A percentile compares a stretch with the other conserved stretches of the same genome.
These are phyloP conservation scores for Fomitiporia mediterranea DNA, from an alignment of 1,284 basidiomycete genomes.

Conservation along the genomic window DNA sequence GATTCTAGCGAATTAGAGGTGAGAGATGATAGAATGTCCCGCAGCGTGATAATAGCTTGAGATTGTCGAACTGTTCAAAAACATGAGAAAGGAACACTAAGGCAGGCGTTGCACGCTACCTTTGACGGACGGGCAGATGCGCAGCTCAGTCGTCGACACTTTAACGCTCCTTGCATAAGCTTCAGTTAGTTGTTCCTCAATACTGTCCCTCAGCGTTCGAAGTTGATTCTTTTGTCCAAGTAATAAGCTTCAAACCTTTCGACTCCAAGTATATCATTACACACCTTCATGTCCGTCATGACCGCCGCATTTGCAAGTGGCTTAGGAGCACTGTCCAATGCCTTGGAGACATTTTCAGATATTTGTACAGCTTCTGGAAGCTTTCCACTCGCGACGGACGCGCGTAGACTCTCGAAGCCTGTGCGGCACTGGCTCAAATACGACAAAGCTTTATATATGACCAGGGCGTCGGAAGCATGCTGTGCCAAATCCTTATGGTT, in stretches of 20 bases:
- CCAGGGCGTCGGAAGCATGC: conserved; percentile 48
- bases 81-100: neutral
- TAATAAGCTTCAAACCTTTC: conserved; percentile 10
- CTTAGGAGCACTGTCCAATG: conserved; percentile 46
- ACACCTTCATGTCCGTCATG: conserved; percentile 54
- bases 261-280: conserved; percentile 23
- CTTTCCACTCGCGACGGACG: conserved; percentile 48
- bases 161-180: conserved; percentile 57
- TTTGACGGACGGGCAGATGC: conserved; percentile 49
- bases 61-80: conserved; percentile 49
- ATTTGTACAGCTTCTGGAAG: conserved; percentile 54
- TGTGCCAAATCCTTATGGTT: conserved; percentile 59
- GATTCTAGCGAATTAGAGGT: conserved; percentile 48
- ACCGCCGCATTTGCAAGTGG: conserved; percentile 49
- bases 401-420: conserved; percentile 39
- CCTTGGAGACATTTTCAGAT: conserved; percentile 37
- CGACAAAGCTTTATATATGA: conserved; percentile 44
- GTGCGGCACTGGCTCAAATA: conserved; percentile 49
- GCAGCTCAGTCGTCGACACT: conserved; percentile 44
- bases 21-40: conserved; percentile 54
- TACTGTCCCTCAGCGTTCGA: conserved; percentile 48
- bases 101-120: conserved; percentile 37
- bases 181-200: conserved; percentile 68
- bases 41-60: conserved; percentile 45
- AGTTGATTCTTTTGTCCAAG: conserved; percentile 42